Base-by-base conservation (phyloP, 225 moss, liverwort and hornwort species). In the Polytrichum commune region DNA sequence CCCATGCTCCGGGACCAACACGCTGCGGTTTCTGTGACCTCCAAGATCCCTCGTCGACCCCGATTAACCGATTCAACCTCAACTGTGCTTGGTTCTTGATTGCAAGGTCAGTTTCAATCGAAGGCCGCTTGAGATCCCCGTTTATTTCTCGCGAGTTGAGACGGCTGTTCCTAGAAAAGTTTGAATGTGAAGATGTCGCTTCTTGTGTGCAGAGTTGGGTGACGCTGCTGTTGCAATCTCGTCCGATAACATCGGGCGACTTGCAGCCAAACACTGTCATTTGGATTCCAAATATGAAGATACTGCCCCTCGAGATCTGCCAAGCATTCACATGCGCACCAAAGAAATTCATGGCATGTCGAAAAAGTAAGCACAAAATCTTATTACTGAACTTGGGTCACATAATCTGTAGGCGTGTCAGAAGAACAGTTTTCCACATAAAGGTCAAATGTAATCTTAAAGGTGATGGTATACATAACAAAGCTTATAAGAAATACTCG, bases 281-380 rank as follows among this genome's bases (percentile, higher is more conserved):
- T 23, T 80, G 81, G 62, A 86, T 27, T 64, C 84, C 89, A 65
- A 89, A 89, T 13, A 73, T 65, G 69, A 63, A 89, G 46, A 82
- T 60, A 28, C 19, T 77, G 6, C 89, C 86, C 7, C 77, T 83
- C 1, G 79, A 38, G 6, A 86, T 86, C 89, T 89, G 73, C 18
- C 19, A 79, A 23, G 20, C 28, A 66, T 63, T 67, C 25, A 19
- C 23, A 46, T 3, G 13, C 3, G 46, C 46, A 46, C 46, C 4
- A 1, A 1, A 3, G 33, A 46, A 46, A 46, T 9, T 46, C 9
- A 35, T 35, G 35, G 3, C 16, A 46, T 46, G 46, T 2, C 1
- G 6, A 30, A 35, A 9, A 35, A 35, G 9, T 9, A 13, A 16
- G 46, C 13, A 46, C 13, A 4, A 46, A 46, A 26, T 26, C 13